phyloP scores from a whole-genome alignment of 441 rosid species.

The Corymbia citriodora region DNA sequence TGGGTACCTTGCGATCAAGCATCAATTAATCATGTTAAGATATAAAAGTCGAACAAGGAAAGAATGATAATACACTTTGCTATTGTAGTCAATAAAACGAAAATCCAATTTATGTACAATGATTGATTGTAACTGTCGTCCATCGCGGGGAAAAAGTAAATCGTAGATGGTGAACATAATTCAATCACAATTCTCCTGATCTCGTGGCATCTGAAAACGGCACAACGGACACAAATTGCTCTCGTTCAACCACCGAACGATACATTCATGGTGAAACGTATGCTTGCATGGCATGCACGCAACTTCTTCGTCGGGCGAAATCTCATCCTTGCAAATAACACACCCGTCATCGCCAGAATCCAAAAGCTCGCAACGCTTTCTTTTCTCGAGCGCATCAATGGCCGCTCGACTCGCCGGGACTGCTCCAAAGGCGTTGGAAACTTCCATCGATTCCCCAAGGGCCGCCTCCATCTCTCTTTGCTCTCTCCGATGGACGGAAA shows the following conservation, averaged over 20 bases:
- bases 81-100: background rate
- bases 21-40: background rate
- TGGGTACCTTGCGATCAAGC: background rate
- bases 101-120: background rate
- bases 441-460: background rate
- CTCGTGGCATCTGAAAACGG: background rate
- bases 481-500: background rate
- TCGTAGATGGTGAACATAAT: background rate
- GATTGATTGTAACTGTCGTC: background rate
- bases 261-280: background rate
- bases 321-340: background rate
- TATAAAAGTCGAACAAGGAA: background rate
- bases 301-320: background rate
- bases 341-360: background rate
- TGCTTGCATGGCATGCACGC: background rate
- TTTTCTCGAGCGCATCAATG: background rate
- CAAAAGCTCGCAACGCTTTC: background rate
- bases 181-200: background rate
- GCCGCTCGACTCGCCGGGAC: background rate
- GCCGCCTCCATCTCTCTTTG: background rate
- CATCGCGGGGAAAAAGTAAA: background rate
- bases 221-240: background rate
- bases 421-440: background rate
- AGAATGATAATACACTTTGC: background rate
- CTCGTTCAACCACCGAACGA: background rate